Evolutionary conservation across 1,284 basidiomycete genomes (phyloP), one percentile per base, ranked within the genome.

Genomic region (Heterobasidion occidentale): DNA sequence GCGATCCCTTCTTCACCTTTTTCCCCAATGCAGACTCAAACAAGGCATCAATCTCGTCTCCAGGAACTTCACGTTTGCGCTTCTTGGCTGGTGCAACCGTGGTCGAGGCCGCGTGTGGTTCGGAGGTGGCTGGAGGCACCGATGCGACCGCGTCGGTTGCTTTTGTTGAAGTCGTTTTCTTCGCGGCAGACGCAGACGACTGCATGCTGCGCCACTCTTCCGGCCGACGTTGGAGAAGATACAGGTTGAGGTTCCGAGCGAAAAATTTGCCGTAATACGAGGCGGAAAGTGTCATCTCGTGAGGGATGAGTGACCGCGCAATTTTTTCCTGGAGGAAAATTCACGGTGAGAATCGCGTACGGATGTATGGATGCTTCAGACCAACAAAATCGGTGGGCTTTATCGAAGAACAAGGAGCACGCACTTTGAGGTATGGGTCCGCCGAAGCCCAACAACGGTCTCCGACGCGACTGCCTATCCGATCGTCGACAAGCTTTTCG

Each of bases 211-310:
- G 83, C 94, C 94, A 98, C 59, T 92, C 87, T 11, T 90, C 85
- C 14, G 90, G 86, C 57, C 84, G 77, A 45, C 90, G 81, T 65
- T 86, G 80, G 19, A 95, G 79, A 15, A 97, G 74, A 62, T 90
- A 80, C 15, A 98, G 69, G 61, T 91, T 88, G 53, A 97, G 74
- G 65, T 85, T 88, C 46, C 86, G 79, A 44, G 83, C 79, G 63
- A 97, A 92, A 75, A 85, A 96, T 67, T 90, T 92, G 44, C 93
- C 94, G 64, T 86, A 96, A 65, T 80, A 86, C 1, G 89, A 92
- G 7, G 77, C 84, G 1, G 84, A 81, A 19, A 98, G 80, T 17
- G 74, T 74, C 33, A 82, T 79, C 60, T 93, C 88, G 56, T 90
- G 79, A 0, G 80, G 72, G 33, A 92, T 72, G 9, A 96, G 73